Conservation (phyloP, 2,329 filamentous ascomycete species). For the Xylariaceae sp. region DNA sequence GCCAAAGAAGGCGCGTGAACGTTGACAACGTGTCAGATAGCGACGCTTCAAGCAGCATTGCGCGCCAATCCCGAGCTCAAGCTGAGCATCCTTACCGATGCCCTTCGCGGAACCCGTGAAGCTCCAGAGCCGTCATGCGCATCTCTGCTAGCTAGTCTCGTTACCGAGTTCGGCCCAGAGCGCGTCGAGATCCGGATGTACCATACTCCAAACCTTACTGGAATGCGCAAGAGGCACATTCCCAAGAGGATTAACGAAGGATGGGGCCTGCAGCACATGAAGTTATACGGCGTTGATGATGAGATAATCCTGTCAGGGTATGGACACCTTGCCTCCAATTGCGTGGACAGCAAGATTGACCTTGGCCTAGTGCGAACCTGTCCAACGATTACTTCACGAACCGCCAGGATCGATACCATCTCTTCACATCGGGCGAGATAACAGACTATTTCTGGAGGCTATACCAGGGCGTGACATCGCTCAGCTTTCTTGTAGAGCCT, state of each 20-base stretch:
- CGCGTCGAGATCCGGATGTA: constrained; percentile 95
- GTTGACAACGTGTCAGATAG: constrained; percentile 45
- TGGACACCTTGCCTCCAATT: constrained; percentile 10
- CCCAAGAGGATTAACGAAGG: constrained; percentile 93
- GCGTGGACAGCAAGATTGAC: constrained; percentile 9
- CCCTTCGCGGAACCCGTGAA: constrained; percentile 83
- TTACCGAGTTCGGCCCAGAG: constrained; percentile 73
- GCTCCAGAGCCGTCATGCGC: constrained; percentile 79
- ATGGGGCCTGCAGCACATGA: constrained; percentile 98
- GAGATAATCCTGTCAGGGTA: constrained; percentile 91
- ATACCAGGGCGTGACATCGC: constrained; percentile 66
- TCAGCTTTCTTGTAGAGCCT: constrained; percentile 76
- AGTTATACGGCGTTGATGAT: constrained; percentile 91
- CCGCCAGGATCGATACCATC: constrained; percentile 86
- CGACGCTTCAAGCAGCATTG: constrained; percentile 68
- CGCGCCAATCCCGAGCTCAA: constrained; percentile 65
- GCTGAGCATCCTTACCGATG: constrained; percentile 86
- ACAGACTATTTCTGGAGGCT: constrained; percentile 76
- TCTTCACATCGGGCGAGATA: constrained; percentile 73
- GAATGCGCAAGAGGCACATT: constrained; percentile 72
- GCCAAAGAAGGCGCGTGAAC: neutral
- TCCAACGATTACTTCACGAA: constrained; percentile 95
- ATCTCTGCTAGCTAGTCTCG: constrained; percentile 76
- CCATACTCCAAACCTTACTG: constrained; percentile 92
- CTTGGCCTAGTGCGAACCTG: constrained; percentile 61